Evolutionary conservation across 345 rosid genomes (phyloP), one percentile per base, ranked within the genome.

Genomic region (Murraya koenigii): DNA sequence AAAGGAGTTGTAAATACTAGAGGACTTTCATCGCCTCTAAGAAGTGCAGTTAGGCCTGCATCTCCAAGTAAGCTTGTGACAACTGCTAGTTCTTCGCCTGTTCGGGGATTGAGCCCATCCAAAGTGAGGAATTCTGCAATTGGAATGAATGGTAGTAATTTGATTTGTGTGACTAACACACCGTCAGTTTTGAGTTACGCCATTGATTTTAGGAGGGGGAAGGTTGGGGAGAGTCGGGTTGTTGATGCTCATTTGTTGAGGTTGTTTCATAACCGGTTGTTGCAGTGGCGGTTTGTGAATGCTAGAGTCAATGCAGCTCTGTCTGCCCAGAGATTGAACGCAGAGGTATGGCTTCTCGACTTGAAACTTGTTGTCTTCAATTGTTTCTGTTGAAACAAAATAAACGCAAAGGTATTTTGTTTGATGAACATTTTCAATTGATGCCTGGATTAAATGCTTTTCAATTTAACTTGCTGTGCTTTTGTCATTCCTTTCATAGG

Each of bases 211-310:
- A 85, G 90, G 87, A 87, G 93, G 74, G 92, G 88, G 49, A 91
- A 76, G 84, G 78, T 89, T 68, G 96, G 96, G 66, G 98, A 89
- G 81, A 87, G 82, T 65, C 83, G 86, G 73, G 81, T 88, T 66
- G 80, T 66, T 61, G 93, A 96, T 82, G 93, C 91, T 74, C 98
- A 94, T 80, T 49, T 80, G 80, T 78, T 91, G 84, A 92, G 93
- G 82, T 85, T 91, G 60, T 82, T 91, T 26, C 87, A 94, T 78
- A 96, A 92, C 83, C 87, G 90, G 69, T 71, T 91, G 85, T 71
- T 96, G 86, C 98, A 96, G 15, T 94, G 94, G 97, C 90, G 94
- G 64, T 91, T 91, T 82, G 87, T 84, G 52, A 94, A 91, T 86
- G 99, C 98, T 67, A 87, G 95, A 80, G 89, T 90, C 66, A 93